These are phyloP conservation scores for Gnomoniopsis sp. DNA, from an alignment of 2,329 filamentous ascomycete species.

Conservation along the genomic window DNA sequence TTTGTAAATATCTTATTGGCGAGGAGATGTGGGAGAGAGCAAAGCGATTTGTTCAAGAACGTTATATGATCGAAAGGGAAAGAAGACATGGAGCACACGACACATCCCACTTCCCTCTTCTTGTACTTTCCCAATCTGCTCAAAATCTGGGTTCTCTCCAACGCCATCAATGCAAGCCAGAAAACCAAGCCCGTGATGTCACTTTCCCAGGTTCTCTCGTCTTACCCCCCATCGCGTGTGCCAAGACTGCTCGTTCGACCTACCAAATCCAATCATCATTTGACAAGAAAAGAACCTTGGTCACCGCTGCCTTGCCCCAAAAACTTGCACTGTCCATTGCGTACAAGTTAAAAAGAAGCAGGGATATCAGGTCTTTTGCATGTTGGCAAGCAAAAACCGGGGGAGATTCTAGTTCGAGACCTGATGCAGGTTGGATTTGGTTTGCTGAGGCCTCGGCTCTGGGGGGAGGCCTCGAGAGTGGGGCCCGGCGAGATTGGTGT, in stretches of 20 bases:
- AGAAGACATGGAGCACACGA: neutral
- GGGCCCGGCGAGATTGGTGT: too few relatives aligned
- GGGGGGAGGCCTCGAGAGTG: too few relatives aligned
- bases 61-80: neutral
- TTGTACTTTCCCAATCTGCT: neutral
- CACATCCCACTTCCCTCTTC: neutral
- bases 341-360: too few relatives aligned
- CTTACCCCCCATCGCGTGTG: neutral
- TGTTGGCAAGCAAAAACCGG: too few relatives aligned
- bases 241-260: neutral
- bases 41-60: neutral
- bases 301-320: too few relatives aligned
- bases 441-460: too few relatives aligned
- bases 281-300: neutral
- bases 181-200: constrained; percentile 15
- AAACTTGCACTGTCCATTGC: too few relatives aligned
- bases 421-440: too few relatives aligned
- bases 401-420: too few relatives aligned
- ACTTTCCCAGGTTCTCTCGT: neutral
- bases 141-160: neutral
- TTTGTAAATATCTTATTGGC: neutral
- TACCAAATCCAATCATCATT: neutral
- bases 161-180: neutral
- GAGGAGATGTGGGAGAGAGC: neutral
- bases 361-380: too few relatives aligned